Percentiles rank a stretch among this genome's conserved stretches.
phyloP scores from a whole-genome alignment of 2,329 filamentous ascomycete genomes.

The Sporothrix euskadiensis region DNA sequence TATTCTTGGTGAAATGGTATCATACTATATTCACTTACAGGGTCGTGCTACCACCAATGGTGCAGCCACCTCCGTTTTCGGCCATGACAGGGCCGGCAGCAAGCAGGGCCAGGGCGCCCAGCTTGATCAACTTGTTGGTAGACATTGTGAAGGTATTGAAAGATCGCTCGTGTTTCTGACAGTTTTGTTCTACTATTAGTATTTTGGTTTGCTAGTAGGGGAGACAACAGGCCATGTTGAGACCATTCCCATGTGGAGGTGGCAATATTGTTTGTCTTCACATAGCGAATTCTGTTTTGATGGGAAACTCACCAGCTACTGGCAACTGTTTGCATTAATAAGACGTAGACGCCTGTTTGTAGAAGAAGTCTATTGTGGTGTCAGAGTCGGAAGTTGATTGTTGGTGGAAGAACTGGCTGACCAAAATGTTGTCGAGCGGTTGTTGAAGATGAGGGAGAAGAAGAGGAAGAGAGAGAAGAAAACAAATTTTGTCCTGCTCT shows the following conservation, averaged over 20 bases:
- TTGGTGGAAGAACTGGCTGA: background rate
- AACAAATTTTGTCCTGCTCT: background rate
- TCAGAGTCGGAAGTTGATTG: background rate
- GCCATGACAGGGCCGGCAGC: background rate
- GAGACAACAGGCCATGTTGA: background rate
- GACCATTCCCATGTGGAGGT: background rate
- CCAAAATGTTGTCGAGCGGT: background rate
- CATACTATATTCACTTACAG: background rate
- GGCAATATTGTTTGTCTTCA: background rate
- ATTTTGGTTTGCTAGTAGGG: background rate
- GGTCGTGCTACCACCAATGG: background rate
- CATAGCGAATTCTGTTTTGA: too few relatives aligned
- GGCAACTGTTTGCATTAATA: background rate
- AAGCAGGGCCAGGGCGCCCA: conserved; percentile 5
- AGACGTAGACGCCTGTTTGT: background rate
- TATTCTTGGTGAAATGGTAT: background rate
- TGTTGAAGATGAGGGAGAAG: background rate
- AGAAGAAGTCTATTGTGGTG: background rate
- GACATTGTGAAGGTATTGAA: background rate
- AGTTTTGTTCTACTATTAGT: background rate
- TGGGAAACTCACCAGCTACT: background rate
- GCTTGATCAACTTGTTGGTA: background rate
- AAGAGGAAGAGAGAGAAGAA: background rate
- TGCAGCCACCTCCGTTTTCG: background rate
- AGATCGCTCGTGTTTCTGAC: background rate